Percentiles rank a stretch among this genome's conserved stretches.
phyloP scores from a whole-genome alignment of 2,329 filamentous ascomycete species.

The Diplodia mutila region DNA sequence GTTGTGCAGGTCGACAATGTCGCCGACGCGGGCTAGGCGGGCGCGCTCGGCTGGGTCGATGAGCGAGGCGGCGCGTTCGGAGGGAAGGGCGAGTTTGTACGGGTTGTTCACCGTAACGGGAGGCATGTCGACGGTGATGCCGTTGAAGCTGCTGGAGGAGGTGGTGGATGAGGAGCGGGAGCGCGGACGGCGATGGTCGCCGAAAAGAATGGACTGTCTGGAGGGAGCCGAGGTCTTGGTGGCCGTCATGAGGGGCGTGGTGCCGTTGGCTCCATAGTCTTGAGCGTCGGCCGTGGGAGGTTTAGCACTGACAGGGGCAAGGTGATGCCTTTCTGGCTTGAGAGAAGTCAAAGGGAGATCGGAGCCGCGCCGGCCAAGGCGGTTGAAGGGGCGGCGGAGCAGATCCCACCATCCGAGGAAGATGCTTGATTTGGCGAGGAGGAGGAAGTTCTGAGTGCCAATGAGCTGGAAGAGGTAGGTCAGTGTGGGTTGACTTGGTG shows the following conservation, averaged over 20 bases:
- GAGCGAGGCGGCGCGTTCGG: conserved; percentile 6
- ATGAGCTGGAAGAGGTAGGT: conserved; percentile 37
- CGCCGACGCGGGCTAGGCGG: conserved; percentile 7
- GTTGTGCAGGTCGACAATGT: conserved; percentile 12
- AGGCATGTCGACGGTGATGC: not conserved
- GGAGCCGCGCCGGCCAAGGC: conserved; percentile 7
- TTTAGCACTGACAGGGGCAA: not conserved
- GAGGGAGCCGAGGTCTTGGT: not conserved
- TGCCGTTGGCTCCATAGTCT: not conserved
- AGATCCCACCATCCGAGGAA: conserved; percentile 34
- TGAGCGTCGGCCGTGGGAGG: not conserved
- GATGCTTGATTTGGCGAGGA: conserved; percentile 36
- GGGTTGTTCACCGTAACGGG: conserved; percentile 3
- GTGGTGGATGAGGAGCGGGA: not conserved
- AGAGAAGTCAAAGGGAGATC: conserved; percentile 26
- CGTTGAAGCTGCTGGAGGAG: not conserved
- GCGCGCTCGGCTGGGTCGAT: conserved; percentile 2
- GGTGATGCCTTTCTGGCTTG: conserved; percentile 8
- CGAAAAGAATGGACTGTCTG: not conserved
- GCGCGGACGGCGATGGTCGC: not conserved
- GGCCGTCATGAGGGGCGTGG: not conserved
- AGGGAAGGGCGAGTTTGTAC: conserved; percentile 19
- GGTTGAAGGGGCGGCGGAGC: conserved; percentile 27
- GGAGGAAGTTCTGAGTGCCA: conserved; percentile 42
- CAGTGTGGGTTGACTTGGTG: not conserved